Evolutionary conservation across 2,329 filamentous ascomycete species (phyloP).

Genomic region (Elsinoe australis): DNA sequence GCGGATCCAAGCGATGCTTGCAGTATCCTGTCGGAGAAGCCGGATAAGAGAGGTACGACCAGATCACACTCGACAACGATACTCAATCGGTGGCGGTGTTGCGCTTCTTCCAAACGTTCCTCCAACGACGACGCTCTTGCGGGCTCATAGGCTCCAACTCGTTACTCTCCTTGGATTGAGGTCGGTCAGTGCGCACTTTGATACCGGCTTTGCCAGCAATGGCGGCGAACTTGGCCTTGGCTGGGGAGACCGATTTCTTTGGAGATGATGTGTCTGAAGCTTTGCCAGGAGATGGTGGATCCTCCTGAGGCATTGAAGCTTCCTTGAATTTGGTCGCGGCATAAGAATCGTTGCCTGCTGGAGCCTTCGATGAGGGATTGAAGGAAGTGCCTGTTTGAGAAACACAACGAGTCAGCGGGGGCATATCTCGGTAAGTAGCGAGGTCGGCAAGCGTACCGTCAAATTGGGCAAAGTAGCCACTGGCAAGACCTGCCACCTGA

Average conservation of each 20-base stretch:
- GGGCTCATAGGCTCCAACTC: conserved; percentile 21
- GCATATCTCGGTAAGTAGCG: conserved; percentile 11
- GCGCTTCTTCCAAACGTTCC: conserved; percentile 29
- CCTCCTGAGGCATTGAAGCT: conserved; percentile 17
- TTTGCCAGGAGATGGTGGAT: conserved; percentile 18
- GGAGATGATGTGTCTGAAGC: neutral
- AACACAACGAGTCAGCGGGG: conserved; percentile 17
- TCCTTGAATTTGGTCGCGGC: conserved; percentile 19
- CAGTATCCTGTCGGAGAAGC: neutral
- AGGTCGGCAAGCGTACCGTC: conserved; percentile 26
- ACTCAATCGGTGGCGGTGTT: conserved; percentile 17
- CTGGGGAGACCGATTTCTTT: conserved; percentile 31
- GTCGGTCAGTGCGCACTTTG: conserved; percentile 24
- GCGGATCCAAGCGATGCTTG: conserved; percentile 10
- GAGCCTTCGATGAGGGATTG: conserved; percentile 8
- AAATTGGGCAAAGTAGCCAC: conserved; percentile 30
- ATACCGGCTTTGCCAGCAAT: conserved; percentile 41
- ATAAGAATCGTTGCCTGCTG: neutral
- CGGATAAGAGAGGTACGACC: neutral
- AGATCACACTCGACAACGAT: neutral
- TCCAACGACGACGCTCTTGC: conserved; percentile 28
- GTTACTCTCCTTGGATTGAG: conserved; percentile 19
- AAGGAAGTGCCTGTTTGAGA: conserved; percentile 15
- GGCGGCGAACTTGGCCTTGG: conserved; percentile 41
- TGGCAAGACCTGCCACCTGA: conserved; percentile 28